These are phyloP conservation scores for Tricholoma bakamatsutake DNA, from an alignment of 768 basidiomycete species.

Conservation along the genomic window DNA sequence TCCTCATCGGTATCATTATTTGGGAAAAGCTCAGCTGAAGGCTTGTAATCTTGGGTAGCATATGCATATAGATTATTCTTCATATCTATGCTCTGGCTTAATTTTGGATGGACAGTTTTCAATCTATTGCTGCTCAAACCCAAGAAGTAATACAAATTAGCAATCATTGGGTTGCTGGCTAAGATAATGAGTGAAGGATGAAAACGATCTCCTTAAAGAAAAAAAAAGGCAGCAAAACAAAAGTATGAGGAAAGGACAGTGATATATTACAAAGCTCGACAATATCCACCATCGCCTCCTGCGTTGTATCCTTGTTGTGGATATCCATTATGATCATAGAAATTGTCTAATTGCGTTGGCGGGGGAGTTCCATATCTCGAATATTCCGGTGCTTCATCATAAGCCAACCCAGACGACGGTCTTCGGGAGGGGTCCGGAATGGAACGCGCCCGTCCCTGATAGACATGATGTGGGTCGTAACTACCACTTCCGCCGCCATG, in stretches of 20 bases:
- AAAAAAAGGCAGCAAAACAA: too few species aligned
- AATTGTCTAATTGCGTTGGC: slow-evolving; percentile 8
- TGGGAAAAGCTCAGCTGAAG: slow-evolving; percentile 67
- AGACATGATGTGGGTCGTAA: slow-evolving; percentile 50
- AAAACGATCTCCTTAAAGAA: background rate
- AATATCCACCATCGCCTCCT: slow-evolving; percentile 24
- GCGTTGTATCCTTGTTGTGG: slow-evolving; percentile 25
- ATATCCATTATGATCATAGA: slow-evolving; percentile 16
- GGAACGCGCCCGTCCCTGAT: slow-evolving; percentile 43
- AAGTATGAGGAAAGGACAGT: slow-evolving; percentile 14
- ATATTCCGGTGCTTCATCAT: slow-evolving; percentile 21
- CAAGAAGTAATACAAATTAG: slow-evolving; percentile 17
- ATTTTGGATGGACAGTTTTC: background rate
- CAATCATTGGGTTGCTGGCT: background rate
- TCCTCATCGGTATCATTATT: slow-evolving; percentile 76
- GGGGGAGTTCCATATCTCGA: slow-evolving; percentile 3
- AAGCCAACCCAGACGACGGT: slow-evolving; percentile 20
- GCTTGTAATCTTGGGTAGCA: background rate
- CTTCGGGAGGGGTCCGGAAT: slow-evolving; percentile 19
- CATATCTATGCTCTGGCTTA: background rate
- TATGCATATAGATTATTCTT: background rate
- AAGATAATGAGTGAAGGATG: slow-evolving; percentile 1
- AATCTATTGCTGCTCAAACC: slow-evolving; percentile 4
- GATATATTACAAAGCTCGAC: slow-evolving; percentile 24
- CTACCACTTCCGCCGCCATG: slow-evolving; percentile 19